Evolutionary conservation across 345 rosid species (phyloP).

Genomic region (Salix viminalis): DNA sequence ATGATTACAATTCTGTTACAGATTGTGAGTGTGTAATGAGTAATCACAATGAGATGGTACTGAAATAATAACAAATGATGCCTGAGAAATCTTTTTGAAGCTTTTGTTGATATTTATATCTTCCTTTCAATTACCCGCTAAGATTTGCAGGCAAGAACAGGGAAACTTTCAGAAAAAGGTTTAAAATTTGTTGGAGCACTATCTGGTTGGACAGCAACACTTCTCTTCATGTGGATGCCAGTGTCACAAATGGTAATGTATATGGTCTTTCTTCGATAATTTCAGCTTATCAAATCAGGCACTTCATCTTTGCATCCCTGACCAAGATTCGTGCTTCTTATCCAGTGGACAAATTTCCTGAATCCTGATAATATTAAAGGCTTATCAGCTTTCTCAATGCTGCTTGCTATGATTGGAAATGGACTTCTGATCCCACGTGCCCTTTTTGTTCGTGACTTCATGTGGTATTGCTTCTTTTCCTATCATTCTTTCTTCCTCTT

Average conservation of each 20-base stretch:
- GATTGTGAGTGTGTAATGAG: background rate
- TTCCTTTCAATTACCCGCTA: constrained; percentile 18
- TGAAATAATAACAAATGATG: background rate
- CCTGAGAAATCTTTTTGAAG: background rate
- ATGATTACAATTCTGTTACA: background rate
- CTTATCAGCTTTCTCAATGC: constrained; percentile 73
- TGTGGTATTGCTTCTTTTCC: constrained; percentile 59
- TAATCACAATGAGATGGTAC: background rate
- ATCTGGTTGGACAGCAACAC: constrained; percentile 96
- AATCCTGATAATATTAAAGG: constrained; percentile 84
- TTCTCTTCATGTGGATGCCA: constrained; percentile 99
- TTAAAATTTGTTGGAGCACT: constrained; percentile 56
- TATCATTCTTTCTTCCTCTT: background rate
- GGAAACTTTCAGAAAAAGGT: constrained; percentile 65
- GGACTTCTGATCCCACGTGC: constrained; percentile 95
- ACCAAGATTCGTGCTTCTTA: constrained; percentile 15
- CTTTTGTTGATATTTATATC: background rate
- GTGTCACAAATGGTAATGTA: constrained; percentile 72
- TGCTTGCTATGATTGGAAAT: constrained; percentile 87
- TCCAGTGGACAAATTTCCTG: constrained; percentile 88
- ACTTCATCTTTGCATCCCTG: constrained; percentile 11
- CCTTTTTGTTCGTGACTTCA: constrained; percentile 77
- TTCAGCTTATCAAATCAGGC: background rate
- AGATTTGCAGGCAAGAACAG: constrained; percentile 69
- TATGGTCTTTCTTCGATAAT: constrained; percentile 1